Percentiles rank a stretch among this genome's conserved stretches.
Evolutionary conservation across 2,329 filamentous ascomycete genomes (phyloP).

Genomic region (Waltergamsia citrina): DNA sequence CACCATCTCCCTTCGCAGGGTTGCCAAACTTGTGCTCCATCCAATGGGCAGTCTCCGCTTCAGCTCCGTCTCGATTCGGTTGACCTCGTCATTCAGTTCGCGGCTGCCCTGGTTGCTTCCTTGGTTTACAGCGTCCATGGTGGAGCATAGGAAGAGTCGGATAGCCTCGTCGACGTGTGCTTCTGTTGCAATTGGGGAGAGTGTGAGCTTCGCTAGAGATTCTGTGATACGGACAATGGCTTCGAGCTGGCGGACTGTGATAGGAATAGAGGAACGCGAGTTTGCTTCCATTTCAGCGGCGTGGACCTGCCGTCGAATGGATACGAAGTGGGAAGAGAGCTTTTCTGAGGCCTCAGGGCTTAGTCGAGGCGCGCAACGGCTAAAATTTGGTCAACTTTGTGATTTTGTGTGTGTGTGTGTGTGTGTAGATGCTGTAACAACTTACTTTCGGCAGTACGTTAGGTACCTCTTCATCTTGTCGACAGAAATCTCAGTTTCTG

Average conservation of each 20-base stretch:
- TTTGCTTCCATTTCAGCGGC: slow-evolving; percentile 85
- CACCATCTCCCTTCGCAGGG: slow-evolving; percentile 81
- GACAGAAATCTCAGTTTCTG: slow-evolving; percentile 81
- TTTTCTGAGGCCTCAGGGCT: slow-evolving; percentile 90
- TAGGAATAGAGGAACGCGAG: slow-evolving; percentile 85
- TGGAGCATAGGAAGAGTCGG: slow-evolving; percentile 87
- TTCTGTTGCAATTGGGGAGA: slow-evolving; percentile 81
- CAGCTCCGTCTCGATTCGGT: slow-evolving; percentile 80
- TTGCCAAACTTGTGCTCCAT: slow-evolving; percentile 87
- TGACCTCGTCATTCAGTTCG: slow-evolving; percentile 84
- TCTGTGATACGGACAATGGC: slow-evolving; percentile 97
- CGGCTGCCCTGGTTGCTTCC: slow-evolving; percentile 75
- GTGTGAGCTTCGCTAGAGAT: slow-evolving; percentile 81
- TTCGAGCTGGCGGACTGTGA: slow-evolving; percentile 94
- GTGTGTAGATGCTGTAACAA: slow-evolving; percentile 9
- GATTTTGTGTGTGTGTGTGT: slow-evolving; percentile 8
- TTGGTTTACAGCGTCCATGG: slow-evolving; percentile 95
- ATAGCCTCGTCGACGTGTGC: slow-evolving; percentile 95
- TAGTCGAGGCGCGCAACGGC: slow-evolving; percentile 84
- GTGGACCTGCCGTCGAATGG: slow-evolving; percentile 89
- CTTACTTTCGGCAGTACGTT: slow-evolving; percentile 90
- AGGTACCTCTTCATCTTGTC: slow-evolving; percentile 98
- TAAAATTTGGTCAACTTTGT: slow-evolving; percentile 34
- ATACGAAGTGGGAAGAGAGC: slow-evolving; percentile 93
- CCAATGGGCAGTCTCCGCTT: slow-evolving; percentile 83